Conservation (phyloP, 495 filamentous ascomycete species). For the Viridothelium virens region DNA sequence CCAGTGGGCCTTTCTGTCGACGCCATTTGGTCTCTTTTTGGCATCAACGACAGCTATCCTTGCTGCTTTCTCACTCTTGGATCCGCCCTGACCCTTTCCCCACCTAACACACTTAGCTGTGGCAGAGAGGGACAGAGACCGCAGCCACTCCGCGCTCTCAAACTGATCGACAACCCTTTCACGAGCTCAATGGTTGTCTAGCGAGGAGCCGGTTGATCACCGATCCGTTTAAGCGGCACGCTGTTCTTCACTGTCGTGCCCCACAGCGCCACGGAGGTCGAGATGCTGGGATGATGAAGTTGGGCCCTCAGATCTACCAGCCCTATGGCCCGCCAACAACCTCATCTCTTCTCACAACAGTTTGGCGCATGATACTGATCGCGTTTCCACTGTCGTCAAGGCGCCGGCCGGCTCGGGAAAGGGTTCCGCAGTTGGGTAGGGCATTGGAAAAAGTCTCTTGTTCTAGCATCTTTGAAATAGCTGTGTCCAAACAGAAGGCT, state of each 20-base stretch:
- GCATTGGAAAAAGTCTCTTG: not conserved
- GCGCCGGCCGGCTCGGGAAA: not conserved
- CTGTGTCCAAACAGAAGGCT: not conserved
- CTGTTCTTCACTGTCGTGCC: not conserved
- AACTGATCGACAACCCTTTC: not conserved
- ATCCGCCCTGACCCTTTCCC: not conserved
- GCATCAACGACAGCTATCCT: not conserved
- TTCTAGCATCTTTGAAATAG: not conserved
- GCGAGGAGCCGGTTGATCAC: not conserved
- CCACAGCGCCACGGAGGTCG: not conserved
- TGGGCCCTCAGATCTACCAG: conserved; percentile 1
- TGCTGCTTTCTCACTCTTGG: not conserved
- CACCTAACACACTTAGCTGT: not conserved
- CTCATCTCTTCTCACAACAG: not conserved
- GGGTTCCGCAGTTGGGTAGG: not conserved
- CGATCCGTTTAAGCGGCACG: not conserved
- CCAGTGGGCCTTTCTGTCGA: not conserved
- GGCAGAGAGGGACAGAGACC: not conserved
- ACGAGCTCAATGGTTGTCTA: not conserved
- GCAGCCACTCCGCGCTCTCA: conserved; percentile 7
- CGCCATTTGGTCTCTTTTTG: not conserved
- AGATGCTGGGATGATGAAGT: not conserved
- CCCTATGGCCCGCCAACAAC: conserved; percentile 4
- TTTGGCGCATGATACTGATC: not conserved
- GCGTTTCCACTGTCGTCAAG: not conserved